Evolutionary conservation across 306 rosid species (phyloP), one percentile per base, ranked within the genome.

Genomic region (Trichosanthes truncata): DNA sequence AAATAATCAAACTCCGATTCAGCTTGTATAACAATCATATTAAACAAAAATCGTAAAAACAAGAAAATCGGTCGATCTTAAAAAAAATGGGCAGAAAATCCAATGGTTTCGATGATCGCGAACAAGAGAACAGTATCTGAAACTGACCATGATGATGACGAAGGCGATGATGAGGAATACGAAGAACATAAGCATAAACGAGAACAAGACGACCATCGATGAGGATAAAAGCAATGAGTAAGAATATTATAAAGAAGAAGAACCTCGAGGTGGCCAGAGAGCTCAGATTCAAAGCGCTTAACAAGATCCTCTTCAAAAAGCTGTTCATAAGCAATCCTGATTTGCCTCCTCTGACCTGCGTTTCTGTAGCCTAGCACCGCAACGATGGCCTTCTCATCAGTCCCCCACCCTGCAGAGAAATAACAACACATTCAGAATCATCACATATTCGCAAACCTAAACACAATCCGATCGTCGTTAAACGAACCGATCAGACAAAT

Each of bases 221-320:
- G 1, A 36, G 36, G 14, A 36, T 4, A 5, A 40, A 6, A 15
- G 71, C 2, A 41, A 69, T 5, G 35, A 21, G 35, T 18, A 69
- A 23, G 35, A 69, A 23, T 21, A 12, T 12, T 53, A 43, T 21
- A 55, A 41, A n/a, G 1, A 38, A 21, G 38, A 72, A 49, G 12
- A 33, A 90, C 98, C 97, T 94, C 98, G 43, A 94, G 82, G 81
- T 91, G 89, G 8, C 97, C 97, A 5, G 89, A 81, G 33, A 94
- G 87, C 88, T 94, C 97, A 4, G 93, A 88, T 55, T 94, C 97
- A 41, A 94, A 93, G 74, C 97, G 97, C 83, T 87, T 92, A 86
- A 94, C 12, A 55, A 94, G 97, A 86, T 92, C 92, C 80, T 94
- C 97, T 45, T 88, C 84, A 76, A 36, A 92, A n/a, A 84, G 79